Base-by-base conservation (phyloP, 805 yeast genomes). In the Yarrowia alimentaria region DNA sequence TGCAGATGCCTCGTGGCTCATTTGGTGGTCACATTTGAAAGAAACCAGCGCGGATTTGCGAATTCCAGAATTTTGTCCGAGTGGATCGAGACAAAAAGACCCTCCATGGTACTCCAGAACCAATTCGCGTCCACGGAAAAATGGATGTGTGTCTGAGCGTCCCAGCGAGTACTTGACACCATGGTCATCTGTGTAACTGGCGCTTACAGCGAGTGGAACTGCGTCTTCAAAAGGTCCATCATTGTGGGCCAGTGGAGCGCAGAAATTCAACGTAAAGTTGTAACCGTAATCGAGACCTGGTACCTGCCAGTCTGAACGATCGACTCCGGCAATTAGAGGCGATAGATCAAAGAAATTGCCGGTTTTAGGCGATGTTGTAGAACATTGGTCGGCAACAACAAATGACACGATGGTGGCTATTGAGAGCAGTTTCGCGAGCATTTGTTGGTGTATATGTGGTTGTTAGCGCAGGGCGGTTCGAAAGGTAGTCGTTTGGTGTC, bases 21-120 rank as follows among this genome's bases (percentile, higher is more conserved):
- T 77, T 45, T 84, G 91, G 54, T 85, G 73, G 64, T 87, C 95
- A 65, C 96, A 88, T 11, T 81, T 75, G 57, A 88, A 85, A 17
- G 85, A 75, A 38, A 88, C 62, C 3, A 85, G 64, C 0, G 94
- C 77, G 3, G 89, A 79, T 59, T 76, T 82, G 43, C 79, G 70
- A 38, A 76, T 54, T 28, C 71, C 74, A 2, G 60, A 55, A 5
- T 14, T 14, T 43, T 72, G 66, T 0, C 84, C 83, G 53, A 74
- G 71, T 16, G 75, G 68, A 26, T 40, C 55, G 67, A 89, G 79
- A 59, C 70, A 66, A 12, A 58, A 61, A 5, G 65, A 78, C 2
- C 96, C 96, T 60, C 79, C 76, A 29, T 69, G 74, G 64, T 89
- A 89, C 32, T 81, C 81, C 55, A 88, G 63, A 1, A 83, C 76